Percentiles rank a stretch among this genome's conserved stretches.
phyloP scores from a whole-genome alignment of 352 stramenopile genomes.

The Phytophthora foliorum region DNA sequence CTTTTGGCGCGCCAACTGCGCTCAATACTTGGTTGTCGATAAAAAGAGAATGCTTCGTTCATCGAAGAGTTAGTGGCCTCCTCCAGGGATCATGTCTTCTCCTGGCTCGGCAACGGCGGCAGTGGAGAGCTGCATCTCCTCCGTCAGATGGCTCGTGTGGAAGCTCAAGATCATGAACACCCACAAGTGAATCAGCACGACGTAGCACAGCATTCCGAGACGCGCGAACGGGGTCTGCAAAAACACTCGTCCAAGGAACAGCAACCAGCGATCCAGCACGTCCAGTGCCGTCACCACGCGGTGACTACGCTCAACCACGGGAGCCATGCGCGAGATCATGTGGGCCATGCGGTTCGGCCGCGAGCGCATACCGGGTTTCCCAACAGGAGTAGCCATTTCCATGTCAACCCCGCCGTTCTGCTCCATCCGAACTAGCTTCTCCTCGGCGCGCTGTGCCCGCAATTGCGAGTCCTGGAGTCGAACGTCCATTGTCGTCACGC shows the following conservation, averaged over 20 bases:
- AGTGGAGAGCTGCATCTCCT: slow-evolving; percentile 68
- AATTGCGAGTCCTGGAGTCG: slow-evolving; percentile 68
- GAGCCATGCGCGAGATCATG: slow-evolving; percentile 69
- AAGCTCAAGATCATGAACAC: slow-evolving; percentile 89
- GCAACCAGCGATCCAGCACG: slow-evolving; percentile 75
- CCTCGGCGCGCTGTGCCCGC: slow-evolving; percentile 56
- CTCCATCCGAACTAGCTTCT: slow-evolving; percentile 70
- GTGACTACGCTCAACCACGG: slow-evolving; percentile 75
- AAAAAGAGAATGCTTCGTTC: slow-evolving; percentile 1
- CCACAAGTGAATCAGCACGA: slow-evolving; percentile 87
- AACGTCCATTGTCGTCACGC: slow-evolving; percentile 76
- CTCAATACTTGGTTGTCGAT: background rate
- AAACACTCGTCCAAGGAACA: slow-evolving; percentile 86
- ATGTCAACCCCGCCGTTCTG: slow-evolving; percentile 72
- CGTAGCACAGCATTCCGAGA: slow-evolving; percentile 79
- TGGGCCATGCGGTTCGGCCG: slow-evolving; percentile 75
- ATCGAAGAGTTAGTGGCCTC: slow-evolving; percentile 23
- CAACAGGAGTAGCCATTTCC: slow-evolving; percentile 67
- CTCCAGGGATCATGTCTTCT: slow-evolving; percentile 39
- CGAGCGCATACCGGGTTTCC: slow-evolving; percentile 47
- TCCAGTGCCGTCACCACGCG: slow-evolving; percentile 73
- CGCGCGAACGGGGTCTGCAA: slow-evolving; percentile 79
- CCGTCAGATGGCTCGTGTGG: slow-evolving; percentile 87
- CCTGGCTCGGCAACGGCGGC: slow-evolving; percentile 30
- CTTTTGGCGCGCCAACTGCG: background rate